Conservation (phyloP, 805 yeast genomes). For the Saccharomyces kudriavzevii region DNA sequence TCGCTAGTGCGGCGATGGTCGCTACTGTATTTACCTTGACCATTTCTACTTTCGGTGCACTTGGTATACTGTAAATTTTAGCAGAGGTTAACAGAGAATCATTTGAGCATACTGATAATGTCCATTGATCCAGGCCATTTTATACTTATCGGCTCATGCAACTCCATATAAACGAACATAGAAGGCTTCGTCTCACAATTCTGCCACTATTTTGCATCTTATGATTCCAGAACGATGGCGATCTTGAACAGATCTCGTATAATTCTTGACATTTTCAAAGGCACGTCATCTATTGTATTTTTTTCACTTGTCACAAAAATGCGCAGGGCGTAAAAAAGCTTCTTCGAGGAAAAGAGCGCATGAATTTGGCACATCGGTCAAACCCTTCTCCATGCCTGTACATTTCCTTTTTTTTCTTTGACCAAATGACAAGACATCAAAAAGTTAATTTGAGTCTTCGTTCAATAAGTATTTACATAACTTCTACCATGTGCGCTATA, state of each 20-base stretch:
- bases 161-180: background rate
- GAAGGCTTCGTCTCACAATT: too few relatives aligned
- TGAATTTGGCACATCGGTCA: background rate
- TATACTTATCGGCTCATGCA: background rate
- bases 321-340: background rate
- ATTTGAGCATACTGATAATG: background rate
- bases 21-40: constrained; percentile 28
- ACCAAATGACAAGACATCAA: background rate
- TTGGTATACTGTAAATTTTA: background rate
- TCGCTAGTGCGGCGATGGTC: constrained; percentile 1
- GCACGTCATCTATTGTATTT: background rate
- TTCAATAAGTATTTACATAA: background rate
- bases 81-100: background rate
- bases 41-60: constrained; percentile 10
- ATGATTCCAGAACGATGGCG: background rate
- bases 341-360: background rate
- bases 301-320: background rate
- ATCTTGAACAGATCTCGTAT: background rate
- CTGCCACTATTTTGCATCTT: too few relatives aligned
- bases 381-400: background rate
- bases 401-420: background rate
- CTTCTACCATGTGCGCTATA: background rate
- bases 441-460: background rate
- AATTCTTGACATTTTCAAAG: background rate
- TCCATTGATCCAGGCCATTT: background rate